Evolutionary conservation across 805 yeast genomes (phyloP).

Genomic region (Metschnikowia colocasiae): DNA sequence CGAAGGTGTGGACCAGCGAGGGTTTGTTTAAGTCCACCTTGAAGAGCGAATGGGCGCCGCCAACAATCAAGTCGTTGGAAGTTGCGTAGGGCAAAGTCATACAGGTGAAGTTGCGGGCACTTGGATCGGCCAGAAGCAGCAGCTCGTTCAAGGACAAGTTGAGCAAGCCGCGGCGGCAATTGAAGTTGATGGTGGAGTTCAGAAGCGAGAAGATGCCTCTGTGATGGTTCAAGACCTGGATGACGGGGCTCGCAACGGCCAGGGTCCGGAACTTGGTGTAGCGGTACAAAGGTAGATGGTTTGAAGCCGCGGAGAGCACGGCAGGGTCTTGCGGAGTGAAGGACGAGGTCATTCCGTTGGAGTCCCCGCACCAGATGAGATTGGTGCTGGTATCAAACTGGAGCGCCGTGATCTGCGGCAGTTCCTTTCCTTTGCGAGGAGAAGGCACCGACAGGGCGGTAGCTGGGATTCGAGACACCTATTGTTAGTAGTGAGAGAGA

Average conservation of each 20-base stretch:
- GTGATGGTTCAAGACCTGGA: constrained; percentile 29
- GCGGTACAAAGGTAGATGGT: constrained; percentile 27
- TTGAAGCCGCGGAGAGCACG: constrained; percentile 5
- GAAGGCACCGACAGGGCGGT: constrained; percentile 12
- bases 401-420: constrained; percentile 26
- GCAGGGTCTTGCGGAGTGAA: constrained; percentile 24
- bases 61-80: constrained; percentile 29
- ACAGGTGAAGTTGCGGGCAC: constrained; percentile 25
- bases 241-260: constrained; percentile 18
- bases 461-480: constrained; percentile 33
- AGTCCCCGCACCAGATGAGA: constrained; percentile 81
- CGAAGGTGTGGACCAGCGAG: constrained; percentile 19
- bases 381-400: constrained; percentile 70
- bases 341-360: constrained; percentile 46
- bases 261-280: constrained; percentile 36
- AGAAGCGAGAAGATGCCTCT: constrained; percentile 35
- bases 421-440: constrained; percentile 6
- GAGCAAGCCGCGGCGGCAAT: constrained; percentile 33
- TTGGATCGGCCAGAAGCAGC: constrained; percentile 7
- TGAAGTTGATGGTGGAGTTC: constrained; percentile 29
- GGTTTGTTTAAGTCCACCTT: constrained; percentile 36
- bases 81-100: constrained; percentile 33
- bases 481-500: constrained; percentile 14
- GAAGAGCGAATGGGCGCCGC: constrained; percentile 24
- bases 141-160: constrained; percentile 14